Conservation (phyloP, 2,329 filamentous ascomycete genomes). For the Aureobasidium leucospermi region DNA sequence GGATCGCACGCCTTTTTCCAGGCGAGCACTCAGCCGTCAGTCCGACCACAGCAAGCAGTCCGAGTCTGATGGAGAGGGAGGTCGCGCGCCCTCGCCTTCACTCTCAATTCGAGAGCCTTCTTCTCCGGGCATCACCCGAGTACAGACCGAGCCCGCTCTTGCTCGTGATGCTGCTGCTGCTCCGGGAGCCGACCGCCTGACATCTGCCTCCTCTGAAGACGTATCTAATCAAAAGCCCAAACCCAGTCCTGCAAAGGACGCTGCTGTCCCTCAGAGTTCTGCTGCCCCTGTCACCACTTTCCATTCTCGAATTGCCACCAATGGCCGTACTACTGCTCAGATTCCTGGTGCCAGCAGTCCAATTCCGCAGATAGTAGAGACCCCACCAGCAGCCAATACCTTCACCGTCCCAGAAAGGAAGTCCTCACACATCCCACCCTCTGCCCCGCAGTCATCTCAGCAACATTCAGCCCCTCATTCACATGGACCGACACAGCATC, state of each 20-base stretch:
- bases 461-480: slow-evolving; percentile 1
- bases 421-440: slow-evolving; percentile 34
- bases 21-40: slow-evolving; percentile 57
- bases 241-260: background rate
- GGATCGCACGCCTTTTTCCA: slow-evolving; percentile 59
- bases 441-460: background rate
- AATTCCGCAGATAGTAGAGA: slow-evolving; percentile 59
- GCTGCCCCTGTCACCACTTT: slow-evolving; percentile 36
- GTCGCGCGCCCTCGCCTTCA: slow-evolving; percentile 37
- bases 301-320: slow-evolving; percentile 50
- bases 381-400: slow-evolving; percentile 36
- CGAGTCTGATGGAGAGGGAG: slow-evolving; percentile 41
- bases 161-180: slow-evolving; percentile 16
- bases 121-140: slow-evolving; percentile 50
- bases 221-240: slow-evolving; percentile 6
- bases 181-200: slow-evolving; percentile 21
- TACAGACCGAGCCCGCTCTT: slow-evolving; percentile 61
- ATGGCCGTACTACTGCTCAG: slow-evolving; percentile 48
- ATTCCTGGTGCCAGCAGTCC: slow-evolving; percentile 40
- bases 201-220: slow-evolving; percentile 24
- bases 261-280: slow-evolving; percentile 20
- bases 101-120: slow-evolving; percentile 34
- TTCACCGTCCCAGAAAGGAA: slow-evolving; percentile 43
- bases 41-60: slow-evolving; percentile 47
- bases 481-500: slow-evolving; percentile 25